Evolutionary conservation across 768 basidiomycete genomes (phyloP), one percentile per base, ranked within the genome.

Genomic region (Collybiopsis luxurians): DNA sequence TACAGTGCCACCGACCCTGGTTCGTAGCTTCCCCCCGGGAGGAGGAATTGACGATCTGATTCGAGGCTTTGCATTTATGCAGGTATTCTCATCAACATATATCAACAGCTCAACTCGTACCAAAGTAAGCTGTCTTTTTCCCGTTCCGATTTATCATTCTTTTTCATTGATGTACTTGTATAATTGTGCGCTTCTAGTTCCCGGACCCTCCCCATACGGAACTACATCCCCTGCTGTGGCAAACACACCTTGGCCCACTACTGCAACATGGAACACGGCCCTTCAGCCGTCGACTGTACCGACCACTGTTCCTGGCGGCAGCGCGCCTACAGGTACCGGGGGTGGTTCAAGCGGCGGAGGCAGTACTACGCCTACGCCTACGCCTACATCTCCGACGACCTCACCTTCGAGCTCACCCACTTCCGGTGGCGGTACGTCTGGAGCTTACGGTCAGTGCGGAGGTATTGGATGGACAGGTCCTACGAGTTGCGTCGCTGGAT

Each of bases 251-350:
- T 81, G 63, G 59, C 76, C 78, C 13, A 75, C 75, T 3, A 76
- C 78, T 24, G 78, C 79, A 15, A 80, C 78, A 17, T 80, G 78
- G 77, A 77, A 78, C 67, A 80, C 79, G 11, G 74, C 75, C 2
- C 65, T 69, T 11, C 79, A 80, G 62, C 79, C 80, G 24, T 65
- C 71, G 44, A 75, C 78, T 23, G 74, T 76, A 27, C 78, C 79
- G 23, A 79, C 78, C 21, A 67, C 61, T 45, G 61, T 66, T 27
- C 67, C 62, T 28, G 30, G 30, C 12, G 51, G 51, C 13, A 34
- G 38, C 19, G 51, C 26, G 24, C 36, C 36, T n/a, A 24, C 38
- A 3, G 28, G 51, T 36, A 40, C 34, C 15, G 26, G 24, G 23
- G 51, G 38, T 23, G 23, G 24, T 42, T 26, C 34, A 12, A 31